A percentile compares a stretch with the other conserved stretches of the same genome.
Evolutionary conservation across 768 basidiomycete species (phyloP).

Genomic region (Rubroboletus pulcherrimus): DNA sequence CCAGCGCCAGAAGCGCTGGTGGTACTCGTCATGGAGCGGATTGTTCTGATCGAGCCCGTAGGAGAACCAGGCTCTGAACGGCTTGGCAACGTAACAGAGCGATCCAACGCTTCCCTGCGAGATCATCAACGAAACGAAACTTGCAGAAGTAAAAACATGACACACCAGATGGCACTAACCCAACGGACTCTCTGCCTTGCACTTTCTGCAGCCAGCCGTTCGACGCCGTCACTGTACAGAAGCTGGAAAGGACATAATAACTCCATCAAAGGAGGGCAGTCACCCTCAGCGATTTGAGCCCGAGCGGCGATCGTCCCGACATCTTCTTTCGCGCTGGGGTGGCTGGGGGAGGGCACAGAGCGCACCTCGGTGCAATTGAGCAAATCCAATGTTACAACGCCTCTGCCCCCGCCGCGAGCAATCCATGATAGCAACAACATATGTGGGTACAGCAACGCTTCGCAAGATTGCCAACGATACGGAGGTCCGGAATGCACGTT

Average conservation of each 20-base stretch:
- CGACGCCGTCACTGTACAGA: slow-evolving; percentile 85
- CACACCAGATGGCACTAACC: slow-evolving; percentile 85
- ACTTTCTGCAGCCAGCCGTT: slow-evolving; percentile 85
- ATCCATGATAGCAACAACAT: slow-evolving; percentile 86
- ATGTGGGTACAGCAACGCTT: slow-evolving; percentile 78
- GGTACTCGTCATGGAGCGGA: slow-evolving; percentile 50
- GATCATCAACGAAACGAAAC: background rate
- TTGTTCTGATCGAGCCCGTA: slow-evolving; percentile 63
- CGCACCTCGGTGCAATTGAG: slow-evolving; percentile 85
- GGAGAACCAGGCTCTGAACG: slow-evolving; percentile 44
- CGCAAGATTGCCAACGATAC: slow-evolving; percentile 77
- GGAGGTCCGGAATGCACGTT: slow-evolving; percentile 84
- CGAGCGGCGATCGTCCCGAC: slow-evolving; percentile 82
- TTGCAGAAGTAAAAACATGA: slow-evolving; percentile 18
- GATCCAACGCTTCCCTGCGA: slow-evolving; percentile 74
- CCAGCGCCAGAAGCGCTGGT: slow-evolving; percentile 32
- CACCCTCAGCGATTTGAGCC: slow-evolving; percentile 48
- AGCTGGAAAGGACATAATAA: slow-evolving; percentile 87
- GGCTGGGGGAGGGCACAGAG: slow-evolving; percentile 75
- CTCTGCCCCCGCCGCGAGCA: slow-evolving; percentile 75
- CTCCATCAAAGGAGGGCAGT: slow-evolving; percentile 53
- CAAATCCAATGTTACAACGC: slow-evolving; percentile 82
- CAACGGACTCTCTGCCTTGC: slow-evolving; percentile 82
- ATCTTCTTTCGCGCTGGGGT: slow-evolving; percentile 79
- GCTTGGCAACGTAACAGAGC: slow-evolving; percentile 49